A percentile compares a stretch with the other conserved stretches of the same genome.
These are phyloP conservation scores for Grosmannia serpens DNA, from an alignment of 2,329 filamentous ascomycete species.

Conservation along the genomic window DNA sequence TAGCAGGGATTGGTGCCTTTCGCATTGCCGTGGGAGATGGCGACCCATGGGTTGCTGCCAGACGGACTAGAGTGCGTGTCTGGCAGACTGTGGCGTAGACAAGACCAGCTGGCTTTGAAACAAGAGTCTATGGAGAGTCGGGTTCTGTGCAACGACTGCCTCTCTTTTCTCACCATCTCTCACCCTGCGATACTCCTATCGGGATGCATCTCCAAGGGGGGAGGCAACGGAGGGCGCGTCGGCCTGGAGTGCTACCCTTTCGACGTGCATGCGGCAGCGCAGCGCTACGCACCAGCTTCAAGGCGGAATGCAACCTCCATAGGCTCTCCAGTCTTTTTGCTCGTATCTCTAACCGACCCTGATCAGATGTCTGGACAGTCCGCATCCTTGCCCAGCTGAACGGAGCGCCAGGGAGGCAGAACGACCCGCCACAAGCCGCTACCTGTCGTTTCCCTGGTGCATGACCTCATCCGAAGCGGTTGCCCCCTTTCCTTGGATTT, in stretches of 20 bases:
- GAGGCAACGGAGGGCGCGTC: background rate
- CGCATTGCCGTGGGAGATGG: background rate
- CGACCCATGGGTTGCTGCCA: background rate
- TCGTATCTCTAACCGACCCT: background rate
- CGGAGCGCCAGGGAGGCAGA: too few species aligned
- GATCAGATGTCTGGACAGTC: background rate
- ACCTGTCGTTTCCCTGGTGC: background rate
- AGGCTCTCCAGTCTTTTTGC: background rate
- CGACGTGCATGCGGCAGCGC: background rate
- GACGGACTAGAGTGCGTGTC: background rate
- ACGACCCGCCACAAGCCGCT: background rate
- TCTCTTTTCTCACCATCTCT: background rate
- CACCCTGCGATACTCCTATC: background rate
- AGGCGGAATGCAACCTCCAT: background rate
- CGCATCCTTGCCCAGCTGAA: slow-evolving; percentile 2
- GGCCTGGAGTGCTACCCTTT: background rate
- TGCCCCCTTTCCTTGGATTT: background rate
- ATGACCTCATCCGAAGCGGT: background rate
- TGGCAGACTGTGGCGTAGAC: background rate
- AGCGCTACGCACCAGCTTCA: background rate
- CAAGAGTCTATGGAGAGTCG: background rate
- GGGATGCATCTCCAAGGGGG: slow-evolving; percentile 1
- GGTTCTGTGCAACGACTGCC: background rate
- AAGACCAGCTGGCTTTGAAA: background rate
- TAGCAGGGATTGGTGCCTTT: background rate